A percentile compares a stretch with the other conserved stretches of the same genome.
These are phyloP conservation scores for Salix arbutifolia DNA, from an alignment of 345 rosid species.

Conservation along the genomic window DNA sequence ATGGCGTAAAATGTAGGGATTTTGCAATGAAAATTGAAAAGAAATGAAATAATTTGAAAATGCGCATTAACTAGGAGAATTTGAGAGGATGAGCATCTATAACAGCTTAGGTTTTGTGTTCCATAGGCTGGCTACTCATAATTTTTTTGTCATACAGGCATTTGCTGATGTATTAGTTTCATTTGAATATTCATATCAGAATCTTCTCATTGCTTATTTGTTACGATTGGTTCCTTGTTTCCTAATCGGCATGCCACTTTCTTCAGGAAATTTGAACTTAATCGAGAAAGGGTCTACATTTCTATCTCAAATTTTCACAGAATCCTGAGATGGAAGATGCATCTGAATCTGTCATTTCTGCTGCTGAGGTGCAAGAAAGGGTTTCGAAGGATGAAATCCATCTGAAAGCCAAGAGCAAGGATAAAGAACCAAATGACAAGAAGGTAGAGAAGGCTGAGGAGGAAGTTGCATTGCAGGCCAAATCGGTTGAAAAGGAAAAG, in stretches of 20 bases:
- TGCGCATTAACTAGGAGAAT: neutral
- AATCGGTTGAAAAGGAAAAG: slow-evolving; percentile 54
- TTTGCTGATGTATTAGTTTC: neutral
- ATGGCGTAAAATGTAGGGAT: neutral
- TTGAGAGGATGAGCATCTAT: neutral
- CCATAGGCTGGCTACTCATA: neutral
- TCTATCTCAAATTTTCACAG: slow-evolving; percentile 11
- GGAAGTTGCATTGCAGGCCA: slow-evolving; percentile 56
- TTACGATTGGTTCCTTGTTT: neutral
- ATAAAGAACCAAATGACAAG: slow-evolving; percentile 26
- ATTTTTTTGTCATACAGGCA: neutral
- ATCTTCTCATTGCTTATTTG: neutral
- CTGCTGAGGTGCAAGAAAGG: slow-evolving; percentile 28
- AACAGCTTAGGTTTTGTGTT: neutral
- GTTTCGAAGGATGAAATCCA: slow-evolving; percentile 54
- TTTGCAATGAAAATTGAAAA: neutral
- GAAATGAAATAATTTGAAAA: neutral
- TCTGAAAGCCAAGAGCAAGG: slow-evolving; percentile 47
- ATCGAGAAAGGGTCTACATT: slow-evolving; percentile 14
- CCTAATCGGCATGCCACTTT: neutral
- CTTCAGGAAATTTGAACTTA: slow-evolving; percentile 22
- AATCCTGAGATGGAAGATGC: slow-evolving; percentile 25
- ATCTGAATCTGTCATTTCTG: slow-evolving; percentile 23
- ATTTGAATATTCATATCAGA: neutral
- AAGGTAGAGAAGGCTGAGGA: slow-evolving; percentile 35